Base-by-base conservation (phyloP, 352 stramenopile species). In the Pythium guiyangense region DNA sequence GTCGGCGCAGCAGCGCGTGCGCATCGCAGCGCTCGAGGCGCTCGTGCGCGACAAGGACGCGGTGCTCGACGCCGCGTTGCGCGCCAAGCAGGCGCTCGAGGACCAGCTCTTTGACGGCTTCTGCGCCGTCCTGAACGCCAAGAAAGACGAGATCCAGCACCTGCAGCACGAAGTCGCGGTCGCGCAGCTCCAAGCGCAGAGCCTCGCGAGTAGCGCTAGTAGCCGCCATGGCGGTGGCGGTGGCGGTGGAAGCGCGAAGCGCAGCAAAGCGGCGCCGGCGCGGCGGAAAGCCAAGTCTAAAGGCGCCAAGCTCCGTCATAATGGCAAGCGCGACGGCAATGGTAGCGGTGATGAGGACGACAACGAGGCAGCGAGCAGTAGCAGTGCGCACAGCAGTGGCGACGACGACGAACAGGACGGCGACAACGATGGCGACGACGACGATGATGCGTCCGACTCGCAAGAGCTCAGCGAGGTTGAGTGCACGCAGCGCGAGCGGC, bases 131-230 rank as follows among this genome's bases (percentile, higher is more conserved):
- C 48, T 87, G 48, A 84, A 85, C 37, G 64, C 70, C 18, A 85
- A 87, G 66, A 87, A 87, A 56, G 72, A 83, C n/a, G 72, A 79
- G 46, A 79, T 85, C 11, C 62, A 64, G 53, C 68, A 68, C 9
- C 47, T 87, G 18, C 60, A 77, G 63, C 45, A 60, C 8, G 67
- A 78, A 26, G 12, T 83, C 26, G 52, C 62, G 6, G 55, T 67
- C 10, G 56, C 54, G 5, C 49, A 59, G n/a, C 25, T 59, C 17
- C 49, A 53, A 15, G 8, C 4, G 11, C 27, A 42, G 15, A 10
- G n/a, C n/a, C n/a, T n/a, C 18, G 12, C 22, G 11, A n/a, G 47
- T 34, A 40, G 35, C 6, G 35, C 35, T 6, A 14, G 35, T 12
- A 12, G 6, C 35, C 35, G 6, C 6, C 35, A 40, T 6, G 6